Base-by-base conservation (phyloP, 1,284 basidiomycete genomes). In the Rhodotorula sp. region DNA sequence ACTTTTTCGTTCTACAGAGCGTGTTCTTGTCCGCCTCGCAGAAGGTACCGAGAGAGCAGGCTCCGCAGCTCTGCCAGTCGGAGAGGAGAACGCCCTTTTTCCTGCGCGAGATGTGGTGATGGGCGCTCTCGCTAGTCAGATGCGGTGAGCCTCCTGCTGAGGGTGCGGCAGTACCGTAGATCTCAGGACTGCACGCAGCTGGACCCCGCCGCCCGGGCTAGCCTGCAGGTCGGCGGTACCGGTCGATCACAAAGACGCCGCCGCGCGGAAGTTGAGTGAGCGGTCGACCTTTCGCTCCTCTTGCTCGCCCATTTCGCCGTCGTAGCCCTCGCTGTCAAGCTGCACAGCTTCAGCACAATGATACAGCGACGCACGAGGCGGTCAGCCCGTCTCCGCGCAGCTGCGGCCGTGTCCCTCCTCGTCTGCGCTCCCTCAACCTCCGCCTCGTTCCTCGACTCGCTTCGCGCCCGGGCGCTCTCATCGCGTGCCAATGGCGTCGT, bases 401-500 rank as follows among this genome's bases (percentile, higher is more conserved):
- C 50, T 32, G 22, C 59, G 2, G 29, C 54, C 29, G 32, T 46
- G 13, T 13, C 27, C 32, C 22, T 60, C 9, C 5, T 51, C 12
- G 29, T 19, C 21, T 27, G 27, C 25, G 17, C 27, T 12, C 27
- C 54, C 27, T 48, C 55, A 21, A 29, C 41, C 55, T 25, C 44
- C 53, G 61, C 66, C 17, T 56, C 60, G 5, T 51, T 67, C 54
- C 36, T 67, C 55, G 41, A 56, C 29, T 37, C 66, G 7, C 66
- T 67, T n/a, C 59, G 46, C 51, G 12, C 32, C 12, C 51, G 66
- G 19, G 53, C 62, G 0, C 32, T 64, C 44, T 9, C 36, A 9
- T 27, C 41, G 0, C 48, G 48, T 15, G 17, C 32, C 53, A 7
- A 4, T 8, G 17, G 15, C n/a, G 21, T 34, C 19, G 32, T 34